phyloP scores from a whole-genome alignment of 2,329 filamentous ascomycete genomes.

The Calonectria leucothoes region DNA sequence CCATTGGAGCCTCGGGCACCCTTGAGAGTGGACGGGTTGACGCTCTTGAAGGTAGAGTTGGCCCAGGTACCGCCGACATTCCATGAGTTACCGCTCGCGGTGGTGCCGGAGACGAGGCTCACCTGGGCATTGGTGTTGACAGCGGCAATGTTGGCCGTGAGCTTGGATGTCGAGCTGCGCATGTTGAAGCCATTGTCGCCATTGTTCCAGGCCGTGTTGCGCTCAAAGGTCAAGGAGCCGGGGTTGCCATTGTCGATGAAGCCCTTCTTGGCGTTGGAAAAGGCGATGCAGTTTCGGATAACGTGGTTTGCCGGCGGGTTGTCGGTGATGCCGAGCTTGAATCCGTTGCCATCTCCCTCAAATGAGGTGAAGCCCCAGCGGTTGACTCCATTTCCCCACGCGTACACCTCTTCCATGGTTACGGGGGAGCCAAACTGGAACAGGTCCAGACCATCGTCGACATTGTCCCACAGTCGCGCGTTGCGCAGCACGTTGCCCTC shows the following conservation, averaged over 20 bases:
- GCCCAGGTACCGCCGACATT: conserved; percentile 51
- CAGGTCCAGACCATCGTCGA: conserved; percentile 54
- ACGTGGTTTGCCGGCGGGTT: conserved; percentile 53
- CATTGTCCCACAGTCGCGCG: conserved; percentile 59
- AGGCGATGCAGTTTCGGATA: conserved; percentile 56
- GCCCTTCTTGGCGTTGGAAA: conserved; percentile 54
- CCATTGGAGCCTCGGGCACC: conserved; percentile 51
- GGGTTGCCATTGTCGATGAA: conserved; percentile 58
- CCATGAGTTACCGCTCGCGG: conserved; percentile 56
- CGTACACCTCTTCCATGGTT: conserved; percentile 54
- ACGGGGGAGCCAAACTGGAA: conserved; percentile 51
- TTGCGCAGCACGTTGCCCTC: conserved; percentile 57
- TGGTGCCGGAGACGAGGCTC: not conserved
- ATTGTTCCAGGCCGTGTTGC: conserved; percentile 59
- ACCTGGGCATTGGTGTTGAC: conserved; percentile 23
- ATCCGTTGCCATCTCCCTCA: conserved; percentile 57
- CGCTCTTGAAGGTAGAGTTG: conserved; percentile 53
- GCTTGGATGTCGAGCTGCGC: conserved; percentile 42
- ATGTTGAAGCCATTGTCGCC: conserved; percentile 41
- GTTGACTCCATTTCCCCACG: conserved; percentile 59
- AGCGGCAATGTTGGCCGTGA: conserved; percentile 54
- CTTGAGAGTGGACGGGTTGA: conserved; percentile 48
- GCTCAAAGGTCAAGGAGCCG: conserved; percentile 50
- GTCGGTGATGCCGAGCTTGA: conserved; percentile 54
- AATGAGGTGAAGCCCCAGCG: conserved; percentile 55